phyloP scores from a whole-genome alignment of 2,329 filamentous ascomycete species.

The Scedosporium apiospermum region DNA sequence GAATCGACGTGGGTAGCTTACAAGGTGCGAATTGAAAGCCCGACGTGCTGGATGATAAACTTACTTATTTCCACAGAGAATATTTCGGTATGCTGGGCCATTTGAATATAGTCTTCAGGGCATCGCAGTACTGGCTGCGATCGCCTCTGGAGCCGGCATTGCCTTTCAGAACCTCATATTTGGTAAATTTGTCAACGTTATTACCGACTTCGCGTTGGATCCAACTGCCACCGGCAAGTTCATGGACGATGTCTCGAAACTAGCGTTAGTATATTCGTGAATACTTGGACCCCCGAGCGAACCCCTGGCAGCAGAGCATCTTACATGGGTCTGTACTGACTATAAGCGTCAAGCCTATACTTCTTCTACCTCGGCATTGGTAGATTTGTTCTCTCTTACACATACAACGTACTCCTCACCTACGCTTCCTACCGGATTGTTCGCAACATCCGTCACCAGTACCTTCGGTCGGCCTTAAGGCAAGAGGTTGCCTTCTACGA shows the following conservation, averaged over 20 bases:
- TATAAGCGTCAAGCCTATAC: slow-evolving; percentile 30
- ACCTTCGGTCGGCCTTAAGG: slow-evolving; percentile 4
- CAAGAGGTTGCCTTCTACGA: slow-evolving; percentile 49
- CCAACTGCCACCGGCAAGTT: slow-evolving; percentile 34
- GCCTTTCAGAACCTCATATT: slow-evolving; percentile 50
- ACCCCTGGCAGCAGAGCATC: too few relatives aligned
- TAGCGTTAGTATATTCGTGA: slow-evolving; percentile 23
- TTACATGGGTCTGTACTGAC: neutral
- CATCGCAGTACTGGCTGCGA: slow-evolving; percentile 18
- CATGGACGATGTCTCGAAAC: slow-evolving; percentile 35
- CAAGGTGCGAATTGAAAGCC: slow-evolving; percentile 6
- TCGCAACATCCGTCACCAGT: slow-evolving; percentile 36
- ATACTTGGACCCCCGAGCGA: slow-evolving; percentile 7
- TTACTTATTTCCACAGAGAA: slow-evolving; percentile 7
- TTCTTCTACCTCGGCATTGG: slow-evolving; percentile 50
- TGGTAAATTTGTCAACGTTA: slow-evolving; percentile 42
- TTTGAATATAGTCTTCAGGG: slow-evolving; percentile 10
- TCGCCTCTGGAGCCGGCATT: slow-evolving; percentile 26
- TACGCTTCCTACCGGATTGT: slow-evolving; percentile 42
- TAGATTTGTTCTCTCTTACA: slow-evolving; percentile 41
- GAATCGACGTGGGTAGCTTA: slow-evolving; percentile 12
- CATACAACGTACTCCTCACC: slow-evolving; percentile 33
- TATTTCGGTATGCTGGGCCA: slow-evolving; percentile 9
- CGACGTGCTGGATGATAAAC: neutral
- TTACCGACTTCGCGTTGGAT: slow-evolving; percentile 45